Percentiles rank a stretch among this genome's conserved stretches.
These are phyloP conservation scores for Oryza longistaminata DNA, from an alignment of 176 grass and related monocot species.

Conservation along the genomic window DNA sequence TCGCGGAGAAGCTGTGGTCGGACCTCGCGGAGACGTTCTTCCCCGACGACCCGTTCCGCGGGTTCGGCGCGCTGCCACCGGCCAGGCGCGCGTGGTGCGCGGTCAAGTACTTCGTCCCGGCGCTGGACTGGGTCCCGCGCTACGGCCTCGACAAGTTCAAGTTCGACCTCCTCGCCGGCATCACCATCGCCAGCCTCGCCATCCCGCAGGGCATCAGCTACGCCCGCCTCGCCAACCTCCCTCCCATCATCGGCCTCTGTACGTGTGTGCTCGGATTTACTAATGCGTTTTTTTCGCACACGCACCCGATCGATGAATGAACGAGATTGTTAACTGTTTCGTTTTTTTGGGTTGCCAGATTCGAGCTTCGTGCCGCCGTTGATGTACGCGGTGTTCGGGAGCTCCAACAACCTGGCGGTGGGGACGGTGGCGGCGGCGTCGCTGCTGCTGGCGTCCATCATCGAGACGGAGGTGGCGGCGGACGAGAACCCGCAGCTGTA, in stretches of 20 bases:
- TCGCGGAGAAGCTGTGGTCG: slow-evolving; percentile 33
- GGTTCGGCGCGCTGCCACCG: slow-evolving; percentile 45
- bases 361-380: slow-evolving; percentile 94
- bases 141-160: slow-evolving; percentile 66
- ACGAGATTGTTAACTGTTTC: too few relatives aligned
- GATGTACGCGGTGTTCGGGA: slow-evolving; percentile 88
- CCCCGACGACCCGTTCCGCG: slow-evolving; percentile 88
- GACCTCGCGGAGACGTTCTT: slow-evolving; percentile 80
- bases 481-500: slow-evolving; percentile 60
- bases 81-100: slow-evolving; percentile 30
- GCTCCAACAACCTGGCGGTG: slow-evolving; percentile 83
- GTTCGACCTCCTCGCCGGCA: slow-evolving; percentile 82
- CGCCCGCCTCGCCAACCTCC: slow-evolving; percentile 83
- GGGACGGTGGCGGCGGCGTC: slow-evolving; percentile 91
- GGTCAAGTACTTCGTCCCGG: slow-evolving; percentile 79
- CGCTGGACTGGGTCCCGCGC: slow-evolving; percentile 64
- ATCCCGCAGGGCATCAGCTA: slow-evolving; percentile 99
- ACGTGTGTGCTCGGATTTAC: background rate
- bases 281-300: background rate
- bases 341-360: slow-evolving; percentile 42
- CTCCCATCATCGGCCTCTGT: slow-evolving; percentile 90
- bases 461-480: slow-evolving; percentile 52
- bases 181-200: slow-evolving; percentile 97
- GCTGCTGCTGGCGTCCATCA: slow-evolving; percentile 75
- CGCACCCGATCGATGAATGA: too few relatives aligned